Base-by-base conservation (phyloP, 108 stramenopile species). In the Skeletonema menzelii region DNA sequence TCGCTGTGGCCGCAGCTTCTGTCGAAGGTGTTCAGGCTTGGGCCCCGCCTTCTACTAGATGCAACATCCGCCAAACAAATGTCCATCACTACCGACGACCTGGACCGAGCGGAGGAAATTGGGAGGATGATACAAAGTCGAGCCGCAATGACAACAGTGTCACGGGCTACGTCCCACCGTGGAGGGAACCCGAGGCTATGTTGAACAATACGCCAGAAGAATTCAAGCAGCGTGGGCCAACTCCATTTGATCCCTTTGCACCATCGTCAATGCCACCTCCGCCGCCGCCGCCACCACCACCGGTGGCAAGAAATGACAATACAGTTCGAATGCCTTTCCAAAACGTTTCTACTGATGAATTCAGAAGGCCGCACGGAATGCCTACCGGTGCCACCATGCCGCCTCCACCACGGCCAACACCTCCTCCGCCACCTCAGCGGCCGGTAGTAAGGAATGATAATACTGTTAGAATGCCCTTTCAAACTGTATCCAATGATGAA, bases 281-380 rank as follows among this genome's bases (percentile, higher is more conserved):
- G 17, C 46, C 46, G 2, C 46, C 46, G 2, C 44, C 44, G 4
- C 44, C 44, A 47, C 46, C 46, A 19, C 46, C 46, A 30, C 59
- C 14, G 24, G 27, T 17, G 5, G 13, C 19, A 8, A 31, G 59
- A 19, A 64, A 64, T 64, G 49, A 53, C 17, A 67, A 56, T 31
- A 55, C 61, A 8, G 42, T 22, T 26, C 62, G 70, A 49, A 59
- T 61, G 37, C 27, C 44, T 17, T 72, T 72, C 47, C 70, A 72
- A 35, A 63, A 6, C 4, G 32, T 46, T 2, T 53, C 61, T 5
- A 72, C 40, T 14, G 70, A 72, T 46, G 61, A 72, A 13, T 72
- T 72, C 47, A 72, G 47, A 53, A 62, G 28, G 31, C 70, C 70
- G 12, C 60, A 62, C 19, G 70, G 67, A 14, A 67, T 56, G 28